Evolutionary conservation across 768 basidiomycete genomes (phyloP), one percentile per base, ranked within the genome.

Genomic region (Boletus rufocinnamomeus): DNA sequence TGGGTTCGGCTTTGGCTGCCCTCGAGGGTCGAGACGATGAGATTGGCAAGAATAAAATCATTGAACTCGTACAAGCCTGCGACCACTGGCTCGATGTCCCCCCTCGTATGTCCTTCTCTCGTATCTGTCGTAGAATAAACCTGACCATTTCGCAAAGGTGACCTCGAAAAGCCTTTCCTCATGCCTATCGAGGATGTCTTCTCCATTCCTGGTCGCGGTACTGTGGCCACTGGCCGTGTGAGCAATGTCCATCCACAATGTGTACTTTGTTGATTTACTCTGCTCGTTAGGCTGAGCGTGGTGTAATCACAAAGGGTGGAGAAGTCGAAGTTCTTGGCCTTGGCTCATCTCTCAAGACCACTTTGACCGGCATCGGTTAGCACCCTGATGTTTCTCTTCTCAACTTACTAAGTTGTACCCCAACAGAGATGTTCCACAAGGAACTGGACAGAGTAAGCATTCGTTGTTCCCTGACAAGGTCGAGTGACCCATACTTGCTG

Each of bases 401-500:
- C 34, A 19, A 44, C 30, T 23, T 50, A 47, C 59, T 67, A 28
- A 66, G 21, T 21, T 34, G 14, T 41, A 17, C 10, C 41, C 63
- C 19, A 17, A 52, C 65, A 95, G 96, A 98, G 77, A 98, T 97
- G 93, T 98, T 98, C 87, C 96, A 97, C 83, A 98, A 97, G 81
- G 97, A 99, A 78, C 85, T 99, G 55, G 97, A 99, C 38, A 87
- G 95, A 56, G 91, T 88, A 75, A 43, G 82, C 54, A n/a, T 43
- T 21, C 3, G 1, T 40, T 52, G 27, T 58, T 45, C 19, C 27
- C 13, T 13, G 35, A 28, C 23, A 16, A 17, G 21, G 53, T 43
- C 28, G 23, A 37, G 46, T 62, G 43, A 54, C 62, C 34, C 55
- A 59, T 45, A 30, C 50, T 51, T 30, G 41, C 21, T 45, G 7